phyloP scores from a whole-genome alignment of 1,284 basidiomycete genomes.

The Amylostereum areolatum region DNA sequence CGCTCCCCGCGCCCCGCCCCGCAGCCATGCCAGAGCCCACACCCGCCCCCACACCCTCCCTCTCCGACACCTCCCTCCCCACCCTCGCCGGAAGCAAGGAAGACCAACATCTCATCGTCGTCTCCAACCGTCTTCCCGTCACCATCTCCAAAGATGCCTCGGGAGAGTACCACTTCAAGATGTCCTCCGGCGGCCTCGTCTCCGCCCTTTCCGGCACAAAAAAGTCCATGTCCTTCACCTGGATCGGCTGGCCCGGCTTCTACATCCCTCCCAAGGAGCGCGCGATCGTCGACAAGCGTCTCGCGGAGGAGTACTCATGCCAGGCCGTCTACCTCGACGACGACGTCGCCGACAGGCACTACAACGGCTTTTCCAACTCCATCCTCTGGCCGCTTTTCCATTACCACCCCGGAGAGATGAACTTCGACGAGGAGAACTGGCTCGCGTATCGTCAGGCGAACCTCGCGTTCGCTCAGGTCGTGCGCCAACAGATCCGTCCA shows the following conservation, averaged over 20 bases:
- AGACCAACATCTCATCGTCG: slow-evolving; percentile 81
- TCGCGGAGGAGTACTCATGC: slow-evolving; percentile 94
- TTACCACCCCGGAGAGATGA: slow-evolving; percentile 99
- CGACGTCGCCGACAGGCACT: slow-evolving; percentile 95
- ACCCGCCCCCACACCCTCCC: slow-evolving; percentile 12
- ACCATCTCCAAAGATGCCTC: slow-evolving; percentile 85
- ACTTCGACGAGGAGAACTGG: slow-evolving; percentile 99
- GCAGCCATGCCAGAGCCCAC: slow-evolving; percentile 23
- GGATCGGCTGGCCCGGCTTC: slow-evolving; percentile 92
- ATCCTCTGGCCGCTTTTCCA: slow-evolving; percentile 99
- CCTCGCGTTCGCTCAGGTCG: slow-evolving; percentile 87
- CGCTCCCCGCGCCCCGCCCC: slow-evolving; percentile 18
- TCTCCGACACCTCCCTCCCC: slow-evolving; percentile 16
- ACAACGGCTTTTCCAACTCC: slow-evolving; percentile 98
- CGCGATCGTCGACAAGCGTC: slow-evolving; percentile 77
- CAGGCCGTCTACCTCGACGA: slow-evolving; percentile 97
- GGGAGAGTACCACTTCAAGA: slow-evolving; percentile 94
- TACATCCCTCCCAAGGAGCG: slow-evolving; percentile 88
- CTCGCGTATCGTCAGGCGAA: slow-evolving; percentile 97
- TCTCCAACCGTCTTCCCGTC: slow-evolving; percentile 92
- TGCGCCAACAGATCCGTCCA: slow-evolving; percentile 70
- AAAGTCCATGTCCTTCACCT: slow-evolving; percentile 92
- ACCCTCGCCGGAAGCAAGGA: slow-evolving; percentile 25
- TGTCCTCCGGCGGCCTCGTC: slow-evolving; percentile 93
- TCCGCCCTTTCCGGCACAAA: slow-evolving; percentile 94